Conservation (phyloP, 108 stramenopile genomes). For the Cyclostephanos tholiformis region DNA sequence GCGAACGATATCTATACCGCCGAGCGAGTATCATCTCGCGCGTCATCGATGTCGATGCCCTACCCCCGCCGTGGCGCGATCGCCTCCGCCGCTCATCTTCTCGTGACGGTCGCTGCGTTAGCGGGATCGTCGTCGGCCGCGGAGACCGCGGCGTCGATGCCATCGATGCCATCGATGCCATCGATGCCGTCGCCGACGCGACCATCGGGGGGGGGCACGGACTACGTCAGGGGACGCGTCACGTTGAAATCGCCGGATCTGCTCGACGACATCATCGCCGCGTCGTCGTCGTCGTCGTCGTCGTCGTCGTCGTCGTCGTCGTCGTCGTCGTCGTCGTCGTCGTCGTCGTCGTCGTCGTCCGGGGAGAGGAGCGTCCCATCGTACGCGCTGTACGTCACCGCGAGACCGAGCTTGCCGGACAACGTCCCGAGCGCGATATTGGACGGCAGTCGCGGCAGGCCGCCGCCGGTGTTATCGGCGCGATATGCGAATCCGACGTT, state of each 20-base stretch:
- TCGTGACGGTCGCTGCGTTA: too few species aligned
- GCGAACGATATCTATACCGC: too few species aligned
- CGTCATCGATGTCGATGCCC: too few species aligned
- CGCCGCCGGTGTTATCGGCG: conserved; percentile 28
- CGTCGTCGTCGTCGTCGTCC: neutral
- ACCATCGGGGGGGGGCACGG: too few species aligned
- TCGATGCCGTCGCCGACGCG: too few species aligned
- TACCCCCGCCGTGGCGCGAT: too few species aligned
- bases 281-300: neutral
- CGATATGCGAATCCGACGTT: conserved; percentile 51
- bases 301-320: neutral
- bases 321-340: neutral
- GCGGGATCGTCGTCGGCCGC: too few species aligned
- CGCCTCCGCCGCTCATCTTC: too few species aligned
- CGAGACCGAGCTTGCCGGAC: conserved; percentile 55
- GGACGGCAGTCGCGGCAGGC: conserved; percentile 57
- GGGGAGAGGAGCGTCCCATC: neutral
- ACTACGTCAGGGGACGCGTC: neutral
- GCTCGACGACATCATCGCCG: neutral
- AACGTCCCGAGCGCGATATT: conserved; percentile 64
- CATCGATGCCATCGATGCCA: too few species aligned
- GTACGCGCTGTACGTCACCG: conserved; percentile 59
- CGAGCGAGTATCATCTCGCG: too few species aligned
- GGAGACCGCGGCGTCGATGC: too few species aligned
- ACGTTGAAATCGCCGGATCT: neutral